Conservation (phyloP, 352 stramenopile genomes). For the Pythium rhizo-oryzae region DNA sequence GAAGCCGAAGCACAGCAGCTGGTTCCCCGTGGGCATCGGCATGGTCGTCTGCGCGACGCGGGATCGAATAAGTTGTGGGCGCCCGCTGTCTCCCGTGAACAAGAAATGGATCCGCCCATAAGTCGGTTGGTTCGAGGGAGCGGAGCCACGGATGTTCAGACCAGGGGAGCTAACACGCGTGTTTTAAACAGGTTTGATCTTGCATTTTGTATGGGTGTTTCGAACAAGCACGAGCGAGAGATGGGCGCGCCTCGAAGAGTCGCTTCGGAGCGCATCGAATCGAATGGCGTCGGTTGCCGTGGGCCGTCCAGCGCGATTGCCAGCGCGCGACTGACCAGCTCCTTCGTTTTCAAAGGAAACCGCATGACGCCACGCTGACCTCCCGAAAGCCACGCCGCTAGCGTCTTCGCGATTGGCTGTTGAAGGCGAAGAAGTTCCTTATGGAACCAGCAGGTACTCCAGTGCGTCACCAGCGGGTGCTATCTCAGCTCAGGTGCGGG, state of each 20-base stretch:
- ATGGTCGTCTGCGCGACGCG: neutral
- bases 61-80: neutral
- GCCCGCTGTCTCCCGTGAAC: neutral
- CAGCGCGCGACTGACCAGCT: constrained; percentile 4
- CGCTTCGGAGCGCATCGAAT: neutral
- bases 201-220: neutral
- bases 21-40: constrained; percentile 21
- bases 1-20: constrained; percentile 66
- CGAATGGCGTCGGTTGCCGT: neutral
- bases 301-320: neutral
- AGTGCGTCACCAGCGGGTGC: too few species aligned
- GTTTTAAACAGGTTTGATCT: neutral
- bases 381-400: neutral
- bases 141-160: neutral
- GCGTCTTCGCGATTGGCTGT: neutral
- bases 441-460: neutral
- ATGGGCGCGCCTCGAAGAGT: neutral
- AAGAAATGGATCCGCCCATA: neutral
- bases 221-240: neutral
- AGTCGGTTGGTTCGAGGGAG: constrained; percentile 1
- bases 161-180: constrained; percentile 3
- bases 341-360: neutral
- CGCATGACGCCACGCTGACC: neutral
- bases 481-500: too few species aligned
- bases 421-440: neutral